Percentiles rank a stretch among this genome's conserved stretches.
Conservation (phyloP, 75 land plant species). For the Sequoiadendron giganteum region DNA sequence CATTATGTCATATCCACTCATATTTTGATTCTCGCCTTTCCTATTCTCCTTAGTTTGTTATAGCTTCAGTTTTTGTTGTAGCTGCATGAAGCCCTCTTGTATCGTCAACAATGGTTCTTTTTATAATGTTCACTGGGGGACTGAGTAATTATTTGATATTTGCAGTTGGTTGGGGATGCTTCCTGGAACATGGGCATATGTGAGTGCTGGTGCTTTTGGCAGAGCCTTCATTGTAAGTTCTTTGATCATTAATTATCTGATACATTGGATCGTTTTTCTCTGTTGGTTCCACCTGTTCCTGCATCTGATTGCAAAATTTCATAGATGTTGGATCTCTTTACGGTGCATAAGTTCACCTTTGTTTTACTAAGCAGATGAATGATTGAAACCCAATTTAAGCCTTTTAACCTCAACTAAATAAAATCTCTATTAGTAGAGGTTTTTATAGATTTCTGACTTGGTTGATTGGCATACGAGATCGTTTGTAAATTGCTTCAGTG, state of each 20-base stretch:
- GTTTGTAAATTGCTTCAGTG: neutral
- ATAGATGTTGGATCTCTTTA: neutral
- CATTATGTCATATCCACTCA: neutral
- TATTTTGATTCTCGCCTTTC: neutral
- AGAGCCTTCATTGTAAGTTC: slow-evolving; percentile 91
- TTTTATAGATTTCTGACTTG: neutral
- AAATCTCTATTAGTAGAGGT: neutral
- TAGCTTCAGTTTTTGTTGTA: neutral
- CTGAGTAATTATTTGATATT: neutral
- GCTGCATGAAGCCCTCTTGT: neutral
- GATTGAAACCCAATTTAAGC: neutral
- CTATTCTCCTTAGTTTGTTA: neutral
- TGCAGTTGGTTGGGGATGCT: slow-evolving; percentile 99
- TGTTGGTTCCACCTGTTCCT: neutral
- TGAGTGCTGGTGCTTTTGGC: slow-evolving; percentile 98
- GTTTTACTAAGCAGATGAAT: neutral
- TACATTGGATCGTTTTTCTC: neutral
- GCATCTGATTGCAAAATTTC: neutral
- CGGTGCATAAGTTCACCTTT: neutral
- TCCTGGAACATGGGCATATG: slow-evolving; percentile 99
- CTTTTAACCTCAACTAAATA: neutral
- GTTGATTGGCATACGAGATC: neutral
- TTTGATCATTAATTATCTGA: neutral
- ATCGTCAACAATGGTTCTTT: neutral
- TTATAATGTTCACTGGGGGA: neutral